These are phyloP conservation scores for Garcia nutans DNA, from an alignment of 345 rosid genomes.

Conservation along the genomic window DNA sequence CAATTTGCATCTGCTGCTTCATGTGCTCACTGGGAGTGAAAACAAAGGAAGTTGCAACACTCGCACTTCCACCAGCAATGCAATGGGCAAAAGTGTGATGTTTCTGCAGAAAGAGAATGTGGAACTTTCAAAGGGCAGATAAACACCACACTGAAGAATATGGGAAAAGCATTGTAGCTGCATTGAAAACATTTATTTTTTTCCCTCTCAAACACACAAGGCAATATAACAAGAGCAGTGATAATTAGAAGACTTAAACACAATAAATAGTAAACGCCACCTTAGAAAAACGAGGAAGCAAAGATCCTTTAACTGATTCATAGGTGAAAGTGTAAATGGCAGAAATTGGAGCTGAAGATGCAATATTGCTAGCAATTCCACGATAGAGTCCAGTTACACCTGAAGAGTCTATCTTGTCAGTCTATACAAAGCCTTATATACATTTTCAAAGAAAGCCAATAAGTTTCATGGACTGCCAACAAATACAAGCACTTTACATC, in stretches of 20 bases:
- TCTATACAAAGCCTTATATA: slow-evolving; percentile 3
- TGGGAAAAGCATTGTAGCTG: background rate
- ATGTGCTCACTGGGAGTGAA: slow-evolving; percentile 88
- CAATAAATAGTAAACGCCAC: slow-evolving; percentile 28
- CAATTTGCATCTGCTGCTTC: slow-evolving; percentile 98
- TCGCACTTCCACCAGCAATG: slow-evolving; percentile 89
- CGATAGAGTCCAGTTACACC: slow-evolving; percentile 82
- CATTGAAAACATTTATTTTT: background rate
- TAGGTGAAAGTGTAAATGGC: slow-evolving; percentile 84
- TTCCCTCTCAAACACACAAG: background rate
- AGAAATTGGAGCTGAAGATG: slow-evolving; percentile 92
- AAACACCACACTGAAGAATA: background rate
- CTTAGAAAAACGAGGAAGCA: slow-evolving; percentile 79
- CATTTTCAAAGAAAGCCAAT: slow-evolving; percentile 5
- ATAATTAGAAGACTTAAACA: slow-evolving; percentile 3
- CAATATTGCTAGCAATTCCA: slow-evolving; percentile 78
- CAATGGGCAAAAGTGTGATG: slow-evolving; percentile 74
- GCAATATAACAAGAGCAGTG: background rate
- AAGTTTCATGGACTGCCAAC: background rate
- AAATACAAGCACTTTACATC: slow-evolving; percentile 5
- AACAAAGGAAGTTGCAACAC: slow-evolving; percentile 82
- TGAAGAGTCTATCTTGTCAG: slow-evolving; percentile 31
- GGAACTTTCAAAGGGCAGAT: slow-evolving; percentile 1
- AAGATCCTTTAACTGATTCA: slow-evolving; percentile 76
- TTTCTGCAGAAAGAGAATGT: slow-evolving; percentile 48